Evolutionary conservation across 2,329 filamentous ascomycete genomes (phyloP), one percentile per base, ranked within the genome.

Genomic region (Cucurbitaria berberidis): DNA sequence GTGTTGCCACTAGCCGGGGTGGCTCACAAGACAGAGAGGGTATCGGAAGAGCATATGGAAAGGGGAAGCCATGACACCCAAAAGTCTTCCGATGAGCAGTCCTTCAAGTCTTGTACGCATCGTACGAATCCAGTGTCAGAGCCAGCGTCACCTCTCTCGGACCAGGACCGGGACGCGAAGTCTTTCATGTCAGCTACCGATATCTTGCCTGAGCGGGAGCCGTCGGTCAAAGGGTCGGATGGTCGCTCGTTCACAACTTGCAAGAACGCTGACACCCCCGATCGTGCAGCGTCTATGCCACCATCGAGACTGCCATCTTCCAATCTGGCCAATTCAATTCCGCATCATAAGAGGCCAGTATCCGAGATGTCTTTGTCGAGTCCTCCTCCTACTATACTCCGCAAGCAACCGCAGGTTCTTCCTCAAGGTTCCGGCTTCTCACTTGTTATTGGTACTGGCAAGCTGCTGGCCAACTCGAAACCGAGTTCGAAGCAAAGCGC

Each of bases 91-190:
- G 68, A 72, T 42, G 64, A 66, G 30, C 64, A 70, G 45, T 74
- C 72, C 6, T 74, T 70, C 60, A 72, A 72, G 46, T 69, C 70
- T 24, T 71, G 66, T 32, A 67, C 64, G 6, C 59, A 66, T 46
- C 39, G 60, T 13, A 49, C 59, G 7, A 58, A 68, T n/a, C 39
- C 48, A 29, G 45, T 45, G 24, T 39, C 22, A 24, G 44, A 19
- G 5, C 29, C 24, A 39, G 15, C 30, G 34, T 39, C 48, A 10
- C 39, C 45, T 2, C 43, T 57, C 7, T 21, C 10, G 15, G 21
- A 27, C 5, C 51, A 54, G 21, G 51, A 55, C 5, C 11, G 44
- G 10, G 52, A 55, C 30, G 55, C 39, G n/a, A 59, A 48, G 11
- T 62, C 60, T 7, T 57, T 57, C 39, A 56, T 53, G n/a, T 63